These are phyloP conservation scores for Ormosia semicastrata DNA, from an alignment of 306 rosid species.

Conservation along the genomic window DNA sequence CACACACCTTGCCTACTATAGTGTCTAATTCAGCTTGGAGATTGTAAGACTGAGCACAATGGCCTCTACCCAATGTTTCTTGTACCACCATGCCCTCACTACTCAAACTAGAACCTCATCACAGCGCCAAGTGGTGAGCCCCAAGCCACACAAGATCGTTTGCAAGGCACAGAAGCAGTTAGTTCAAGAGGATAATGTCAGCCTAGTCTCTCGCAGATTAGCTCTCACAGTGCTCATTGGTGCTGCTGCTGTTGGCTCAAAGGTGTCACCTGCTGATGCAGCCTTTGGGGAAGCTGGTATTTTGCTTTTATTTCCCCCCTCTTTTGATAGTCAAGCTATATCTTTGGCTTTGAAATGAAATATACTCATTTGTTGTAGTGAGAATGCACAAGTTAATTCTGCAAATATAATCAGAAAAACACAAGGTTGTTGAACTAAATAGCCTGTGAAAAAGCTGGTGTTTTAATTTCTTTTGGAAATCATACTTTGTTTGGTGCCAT, in stretches of 20 bases:
- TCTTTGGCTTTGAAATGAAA: too few relatives aligned
- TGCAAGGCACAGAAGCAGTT: conserved; percentile 86
- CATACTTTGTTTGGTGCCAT: too few relatives aligned
- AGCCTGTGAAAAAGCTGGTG: not conserved
- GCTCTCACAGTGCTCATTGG: conserved; percentile 87
- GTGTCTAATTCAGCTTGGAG: conserved; percentile 9
- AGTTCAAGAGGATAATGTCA: conserved; percentile 34
- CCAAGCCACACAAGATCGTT: conserved; percentile 54
- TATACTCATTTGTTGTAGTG: not conserved
- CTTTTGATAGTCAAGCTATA: too few relatives aligned
- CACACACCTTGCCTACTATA: not conserved
- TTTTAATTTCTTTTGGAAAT: conserved; percentile 1
- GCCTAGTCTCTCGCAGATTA: conserved; percentile 67
- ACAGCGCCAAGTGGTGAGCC: conserved; percentile 50
- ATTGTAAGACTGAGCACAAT: conserved; percentile 28
- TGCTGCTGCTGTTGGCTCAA: conserved; percentile 82
- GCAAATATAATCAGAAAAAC: not conserved
- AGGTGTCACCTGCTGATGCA: conserved; percentile 91
- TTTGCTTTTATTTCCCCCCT: too few relatives aligned
- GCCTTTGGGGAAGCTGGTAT: conserved; percentile 96
- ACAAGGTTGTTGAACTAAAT: not conserved
- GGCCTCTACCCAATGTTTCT: conserved; percentile 86
- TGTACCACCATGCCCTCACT: conserved; percentile 82
- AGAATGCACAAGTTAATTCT: not conserved
- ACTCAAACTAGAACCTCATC: conserved; percentile 48